Conservation (phyloP, 768 basidiomycete species). For the Austroboletus festivus region DNA sequence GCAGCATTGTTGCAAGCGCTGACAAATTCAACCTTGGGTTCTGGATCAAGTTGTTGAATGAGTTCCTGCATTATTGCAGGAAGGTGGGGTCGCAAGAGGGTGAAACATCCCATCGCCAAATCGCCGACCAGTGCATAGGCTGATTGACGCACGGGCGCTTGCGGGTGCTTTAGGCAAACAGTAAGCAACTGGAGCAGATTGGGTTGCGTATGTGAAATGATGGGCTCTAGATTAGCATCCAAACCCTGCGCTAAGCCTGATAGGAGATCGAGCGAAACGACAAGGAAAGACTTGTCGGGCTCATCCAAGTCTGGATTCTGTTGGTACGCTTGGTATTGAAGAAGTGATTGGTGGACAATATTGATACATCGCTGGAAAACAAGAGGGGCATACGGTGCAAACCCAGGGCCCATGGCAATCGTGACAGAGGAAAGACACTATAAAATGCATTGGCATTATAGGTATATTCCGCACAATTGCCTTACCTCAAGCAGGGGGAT, state of each 20-base stretch:
- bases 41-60: constrained; percentile 84
- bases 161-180: constrained; percentile 91
- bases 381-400: constrained; percentile 83
- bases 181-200: constrained; percentile 79
- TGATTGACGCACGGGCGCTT: constrained; percentile 92
- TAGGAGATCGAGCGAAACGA: constrained; percentile 94
- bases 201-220: constrained; percentile 70
- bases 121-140: constrained; percentile 99
- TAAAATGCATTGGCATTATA: neutral
- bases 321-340: constrained; percentile 84
- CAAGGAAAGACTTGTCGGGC: constrained; percentile 95
- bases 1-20: constrained; percentile 99
- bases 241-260: constrained; percentile 96
- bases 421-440: constrained; percentile 97
- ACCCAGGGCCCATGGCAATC: constrained; percentile 89
- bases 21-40: constrained; percentile 91
- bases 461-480: constrained; percentile 6
- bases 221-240: constrained; percentile 68
- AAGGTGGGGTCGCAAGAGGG: constrained; percentile 79
- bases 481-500: constrained; percentile 93
- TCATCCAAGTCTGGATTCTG: constrained; percentile 90
- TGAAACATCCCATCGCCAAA: constrained; percentile 94
- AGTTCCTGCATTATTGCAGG: constrained; percentile 88
- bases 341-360: constrained; percentile 78
- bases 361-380: constrained; percentile 89